Conservation (phyloP, 352 stramenopile genomes). For the Phytophthora cryptogea region DNA sequence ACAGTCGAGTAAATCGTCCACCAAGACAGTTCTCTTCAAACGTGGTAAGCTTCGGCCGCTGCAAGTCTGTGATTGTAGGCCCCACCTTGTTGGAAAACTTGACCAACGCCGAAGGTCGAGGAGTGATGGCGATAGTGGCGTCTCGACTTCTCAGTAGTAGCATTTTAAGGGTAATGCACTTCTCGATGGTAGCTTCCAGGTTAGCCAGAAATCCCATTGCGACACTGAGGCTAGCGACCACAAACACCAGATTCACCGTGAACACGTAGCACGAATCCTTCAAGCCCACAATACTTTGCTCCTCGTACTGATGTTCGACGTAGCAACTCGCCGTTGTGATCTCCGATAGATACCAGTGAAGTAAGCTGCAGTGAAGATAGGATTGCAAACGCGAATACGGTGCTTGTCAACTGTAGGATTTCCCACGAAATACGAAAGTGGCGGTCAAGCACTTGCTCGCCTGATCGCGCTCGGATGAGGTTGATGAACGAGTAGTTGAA, state of each 20-base stretch:
- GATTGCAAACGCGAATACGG: background rate
- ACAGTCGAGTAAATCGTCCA: slow-evolving; percentile 11
- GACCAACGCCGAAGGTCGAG: background rate
- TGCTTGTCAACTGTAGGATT: slow-evolving; percentile 8
- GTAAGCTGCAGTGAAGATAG: slow-evolving; percentile 8
- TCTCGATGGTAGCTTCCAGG: slow-evolving; percentile 1
- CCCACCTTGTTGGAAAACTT: slow-evolving; percentile 5
- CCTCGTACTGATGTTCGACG: slow-evolving; percentile 6
- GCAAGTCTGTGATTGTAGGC: background rate
- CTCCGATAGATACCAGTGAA: slow-evolving; percentile 5
- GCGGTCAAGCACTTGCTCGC: slow-evolving; percentile 13
- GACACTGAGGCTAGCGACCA: slow-evolving; percentile 2
- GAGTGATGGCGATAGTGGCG: background rate
- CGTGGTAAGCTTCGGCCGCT: slow-evolving; percentile 4
- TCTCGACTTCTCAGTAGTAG: background rate
- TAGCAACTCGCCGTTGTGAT: slow-evolving; percentile 2
- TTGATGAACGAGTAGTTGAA: slow-evolving; percentile 21
- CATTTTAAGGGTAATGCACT: background rate
- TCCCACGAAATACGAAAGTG: slow-evolving; percentile 20
- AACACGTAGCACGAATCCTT: slow-evolving; percentile 21
- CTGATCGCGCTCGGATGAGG: slow-evolving; percentile 3
- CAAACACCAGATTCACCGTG: slow-evolving; percentile 18
- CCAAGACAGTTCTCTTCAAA: slow-evolving; percentile 23
- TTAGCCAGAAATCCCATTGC: slow-evolving; percentile 6
- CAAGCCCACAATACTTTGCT: slow-evolving; percentile 10